These are phyloP conservation scores for Marasmius oreades DNA, from an alignment of 1,284 basidiomycete species.

Conservation along the genomic window DNA sequence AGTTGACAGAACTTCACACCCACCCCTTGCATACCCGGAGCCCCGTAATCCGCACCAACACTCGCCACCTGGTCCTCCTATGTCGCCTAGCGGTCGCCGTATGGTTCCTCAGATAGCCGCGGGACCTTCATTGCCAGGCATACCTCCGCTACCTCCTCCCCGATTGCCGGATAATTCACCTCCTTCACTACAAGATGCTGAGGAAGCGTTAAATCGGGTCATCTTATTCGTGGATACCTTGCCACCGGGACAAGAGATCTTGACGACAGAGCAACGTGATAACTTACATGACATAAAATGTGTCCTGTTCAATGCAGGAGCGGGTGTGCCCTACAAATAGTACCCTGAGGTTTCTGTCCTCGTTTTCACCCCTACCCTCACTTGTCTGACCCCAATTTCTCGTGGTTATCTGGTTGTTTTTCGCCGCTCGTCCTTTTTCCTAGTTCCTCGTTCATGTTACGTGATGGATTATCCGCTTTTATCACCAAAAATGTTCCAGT, in stretches of 20 bases:
- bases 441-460: not conserved
- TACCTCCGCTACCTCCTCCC: conserved; percentile 26
- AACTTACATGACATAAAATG: conserved; percentile 42
- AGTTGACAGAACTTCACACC: not conserved
- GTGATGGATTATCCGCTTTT: not conserved
- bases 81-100: conserved; percentile 2
- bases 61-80: not conserved
- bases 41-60: not conserved
- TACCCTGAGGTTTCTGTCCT: no score
- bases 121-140: conserved; percentile 12
- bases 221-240: conserved; percentile 45
- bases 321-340: conserved; percentile 30
- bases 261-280: conserved; percentile 39
- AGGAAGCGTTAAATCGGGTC: conserved; percentile 47
- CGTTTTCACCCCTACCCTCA: no score
- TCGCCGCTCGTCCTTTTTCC: no score
- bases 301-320: conserved; percentile 43
- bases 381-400: no score
- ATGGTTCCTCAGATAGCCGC: conserved; percentile 16
- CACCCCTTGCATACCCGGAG: not conserved
- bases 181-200: conserved; percentile 45
- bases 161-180: conserved; percentile 23
- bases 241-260: conserved; percentile 30
- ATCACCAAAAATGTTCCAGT: not conserved
- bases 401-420: not conserved